phyloP scores from a whole-genome alignment of 176 grass and related monocot species.

The Poa annua region DNA sequence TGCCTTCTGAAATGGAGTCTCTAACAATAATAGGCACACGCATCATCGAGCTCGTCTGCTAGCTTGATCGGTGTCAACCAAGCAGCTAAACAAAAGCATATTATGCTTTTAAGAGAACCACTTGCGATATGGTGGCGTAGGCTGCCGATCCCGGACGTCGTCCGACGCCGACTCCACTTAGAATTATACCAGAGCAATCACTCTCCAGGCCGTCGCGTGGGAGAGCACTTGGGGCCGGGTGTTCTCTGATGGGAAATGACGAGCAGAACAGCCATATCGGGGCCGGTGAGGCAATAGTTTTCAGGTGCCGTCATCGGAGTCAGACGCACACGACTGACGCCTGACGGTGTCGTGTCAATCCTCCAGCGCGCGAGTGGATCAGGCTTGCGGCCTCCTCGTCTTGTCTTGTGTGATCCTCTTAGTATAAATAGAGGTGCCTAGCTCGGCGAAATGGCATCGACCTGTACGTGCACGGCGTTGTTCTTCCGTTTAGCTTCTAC shows the following conservation, averaged over 20 bases:
- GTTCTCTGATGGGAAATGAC: conserved; percentile 35
- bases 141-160: neutral
- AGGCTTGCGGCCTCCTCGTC: neutral
- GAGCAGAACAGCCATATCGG: conserved; percentile 10
- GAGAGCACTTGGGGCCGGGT: conserved; percentile 24
- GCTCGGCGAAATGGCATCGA: conserved; percentile 18
- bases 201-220: neutral
- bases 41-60: neutral
- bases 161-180: neutral
- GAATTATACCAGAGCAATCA: neutral
- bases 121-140: neutral
- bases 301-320: conserved; percentile 29
- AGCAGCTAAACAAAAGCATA: neutral
- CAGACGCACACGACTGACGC: neutral
- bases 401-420: neutral
- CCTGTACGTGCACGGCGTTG: neutral
- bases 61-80: conserved; percentile 16
- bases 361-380: conserved; percentile 39
- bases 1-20: neutral
- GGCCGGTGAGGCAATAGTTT: neutral
- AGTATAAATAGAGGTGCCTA: conserved; percentile 46
- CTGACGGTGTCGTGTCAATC: conserved; percentile 42
- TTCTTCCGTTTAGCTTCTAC: conserved; percentile 27
- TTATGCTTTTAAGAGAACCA: neutral
- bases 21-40: too few species aligned